Evolutionary conservation across 805 yeast genomes (phyloP), one percentile per base, ranked within the genome.

Genomic region (Hanseniaspora thailandica): DNA sequence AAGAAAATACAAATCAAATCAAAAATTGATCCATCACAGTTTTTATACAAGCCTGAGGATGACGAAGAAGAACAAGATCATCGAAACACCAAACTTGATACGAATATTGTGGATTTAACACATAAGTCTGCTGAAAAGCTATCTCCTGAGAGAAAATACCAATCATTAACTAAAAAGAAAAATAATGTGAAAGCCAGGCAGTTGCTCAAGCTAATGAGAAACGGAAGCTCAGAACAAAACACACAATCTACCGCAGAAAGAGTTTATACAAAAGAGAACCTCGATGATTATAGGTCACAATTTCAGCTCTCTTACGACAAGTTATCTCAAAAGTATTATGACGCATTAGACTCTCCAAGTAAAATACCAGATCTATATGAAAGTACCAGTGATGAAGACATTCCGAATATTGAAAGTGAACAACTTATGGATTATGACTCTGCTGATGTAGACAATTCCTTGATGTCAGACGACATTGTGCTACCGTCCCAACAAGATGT

Each of bases 341-440:
- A 48, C 34, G 52, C 52, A 3, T 15, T 48, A 40, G 52, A 48
- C 36, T 48, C 52, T 12, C 52, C 52, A n/a, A 48, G 52, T 15
- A 48, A 48, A 25, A 41, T 48, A 12, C 46, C 33, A 5, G 47
- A 48, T 4, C 10, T 22, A 9, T 25, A 17, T 48, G 36, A 5
- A 20, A 22, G 19, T 13, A n/a, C 30, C 17, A 38, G 44, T 13
- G 51, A 47, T 39, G 52, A 31, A 12, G 30, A 40, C 12, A 40
- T n/a, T 5, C 9, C n/a, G 2, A 22, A 20, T 28, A 22, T n/a
- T 7, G 26, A 30, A 13, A 41, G 13, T 3, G 26, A 22, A 17
- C 6, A 15, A 3, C 1, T 22, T 12, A 38, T 22, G 4, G 13
- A 22, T 10, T 15, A 38, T 6, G 20, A 34, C 22, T n/a, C 8